These are phyloP conservation scores for Phlebiopsis gigantea DNA, from an alignment of 768 basidiomycete species.

Conservation along the genomic window DNA sequence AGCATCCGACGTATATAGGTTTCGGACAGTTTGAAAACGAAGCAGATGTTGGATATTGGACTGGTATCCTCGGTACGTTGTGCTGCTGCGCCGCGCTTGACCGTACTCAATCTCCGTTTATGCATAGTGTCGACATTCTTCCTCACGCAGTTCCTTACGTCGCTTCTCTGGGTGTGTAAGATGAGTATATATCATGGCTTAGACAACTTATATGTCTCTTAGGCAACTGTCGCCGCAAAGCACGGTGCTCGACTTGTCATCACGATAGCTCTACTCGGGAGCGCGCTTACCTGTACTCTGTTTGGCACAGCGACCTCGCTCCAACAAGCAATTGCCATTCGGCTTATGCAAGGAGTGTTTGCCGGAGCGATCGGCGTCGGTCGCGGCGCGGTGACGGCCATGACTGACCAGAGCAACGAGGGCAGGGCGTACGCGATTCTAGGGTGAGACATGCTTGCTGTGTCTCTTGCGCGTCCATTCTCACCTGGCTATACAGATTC, in stretches of 20 bases:
- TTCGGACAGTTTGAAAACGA: constrained; percentile 72
- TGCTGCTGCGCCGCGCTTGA: not conserved
- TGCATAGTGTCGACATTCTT: constrained; percentile 75
- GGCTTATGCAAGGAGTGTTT: constrained; percentile 89
- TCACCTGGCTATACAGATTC: constrained; percentile 44
- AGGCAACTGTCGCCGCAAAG: constrained; percentile 92
- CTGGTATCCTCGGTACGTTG: constrained; percentile 69
- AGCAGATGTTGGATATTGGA: constrained; percentile 85
- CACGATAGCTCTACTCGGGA: constrained; percentile 79
- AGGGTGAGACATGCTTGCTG: constrained; percentile 43
- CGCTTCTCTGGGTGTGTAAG: constrained; percentile 75
- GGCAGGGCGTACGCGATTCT: constrained; percentile 92
- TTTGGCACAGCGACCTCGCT: constrained; percentile 76
- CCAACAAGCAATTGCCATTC: constrained; percentile 76
- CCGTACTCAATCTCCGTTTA: constrained; percentile 6
- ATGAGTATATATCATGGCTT: constrained; percentile 3
- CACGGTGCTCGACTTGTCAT: constrained; percentile 86
- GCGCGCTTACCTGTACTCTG: constrained; percentile 68
- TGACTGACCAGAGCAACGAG: constrained; percentile 92
- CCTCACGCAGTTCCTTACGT: constrained; percentile 93
- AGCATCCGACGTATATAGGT: constrained; percentile 33
- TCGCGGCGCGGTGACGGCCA: constrained; percentile 76
- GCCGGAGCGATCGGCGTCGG: constrained; percentile 94
- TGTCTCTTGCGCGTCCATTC: not conserved
- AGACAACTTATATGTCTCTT: constrained; percentile 9